phyloP scores from a whole-genome alignment of 2,329 filamentous ascomycete genomes.

The Myriangium duriaei region DNA sequence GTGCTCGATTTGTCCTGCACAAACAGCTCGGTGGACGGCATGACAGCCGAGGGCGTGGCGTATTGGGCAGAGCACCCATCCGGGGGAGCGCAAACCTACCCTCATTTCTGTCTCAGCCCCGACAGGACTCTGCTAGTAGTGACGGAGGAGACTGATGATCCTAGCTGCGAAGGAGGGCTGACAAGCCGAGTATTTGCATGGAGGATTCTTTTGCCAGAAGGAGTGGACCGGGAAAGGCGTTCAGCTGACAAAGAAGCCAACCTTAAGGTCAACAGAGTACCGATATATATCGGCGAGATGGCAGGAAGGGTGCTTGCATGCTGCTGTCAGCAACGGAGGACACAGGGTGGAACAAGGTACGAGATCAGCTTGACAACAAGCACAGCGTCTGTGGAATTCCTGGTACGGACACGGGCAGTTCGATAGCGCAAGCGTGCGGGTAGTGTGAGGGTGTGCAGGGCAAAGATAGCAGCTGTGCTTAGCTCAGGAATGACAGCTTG shows the following conservation, averaged over 20 bases:
- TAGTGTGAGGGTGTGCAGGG: no score
- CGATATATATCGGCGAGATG: slow-evolving; percentile 1
- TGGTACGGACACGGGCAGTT: neutral
- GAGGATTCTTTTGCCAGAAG: neutral
- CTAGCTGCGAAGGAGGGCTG: neutral
- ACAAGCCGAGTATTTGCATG: slow-evolving; percentile 4
- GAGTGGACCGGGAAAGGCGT: no score
- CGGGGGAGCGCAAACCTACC: neutral
- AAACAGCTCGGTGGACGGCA: neutral
- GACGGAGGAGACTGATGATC: slow-evolving; percentile 1
- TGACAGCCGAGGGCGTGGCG: neutral
- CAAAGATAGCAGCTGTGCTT: no score
- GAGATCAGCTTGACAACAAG: neutral
- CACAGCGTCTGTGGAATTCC: neutral
- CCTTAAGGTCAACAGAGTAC: neutral
- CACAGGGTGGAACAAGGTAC: neutral
- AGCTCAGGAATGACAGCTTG: no score
- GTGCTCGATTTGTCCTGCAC: neutral
- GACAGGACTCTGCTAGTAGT: neutral
- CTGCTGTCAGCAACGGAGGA: neutral
- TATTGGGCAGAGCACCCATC: slow-evolving; percentile 2
- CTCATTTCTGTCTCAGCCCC: slow-evolving; percentile 1
- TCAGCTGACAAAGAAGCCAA: neutral
- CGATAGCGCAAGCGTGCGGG: no score
- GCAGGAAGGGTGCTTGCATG: slow-evolving; percentile 1